Evolutionary conservation across 371 early-diverging fungal genomes (phyloP).

Genomic region (Rhizopus stolonifer): DNA sequence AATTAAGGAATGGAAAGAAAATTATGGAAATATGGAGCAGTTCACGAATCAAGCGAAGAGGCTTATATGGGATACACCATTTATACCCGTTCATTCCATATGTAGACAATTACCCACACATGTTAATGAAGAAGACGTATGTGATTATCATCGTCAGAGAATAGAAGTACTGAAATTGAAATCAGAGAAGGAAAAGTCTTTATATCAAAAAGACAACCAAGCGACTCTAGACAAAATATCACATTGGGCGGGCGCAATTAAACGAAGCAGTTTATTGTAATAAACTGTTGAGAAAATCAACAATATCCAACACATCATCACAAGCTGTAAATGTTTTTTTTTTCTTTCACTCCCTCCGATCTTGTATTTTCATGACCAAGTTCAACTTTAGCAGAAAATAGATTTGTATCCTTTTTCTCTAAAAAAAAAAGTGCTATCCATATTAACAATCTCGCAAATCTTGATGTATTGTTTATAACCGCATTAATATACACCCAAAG

Average conservation of each 20-base stretch:
- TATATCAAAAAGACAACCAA: slow-evolving; percentile 3
- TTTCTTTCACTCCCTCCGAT: too few species aligned
- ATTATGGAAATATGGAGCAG: neutral
- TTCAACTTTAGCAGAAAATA: too few species aligned
- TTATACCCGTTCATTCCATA: slow-evolving; percentile 6
- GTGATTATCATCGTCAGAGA: slow-evolving; percentile 16
- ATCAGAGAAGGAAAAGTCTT: neutral
- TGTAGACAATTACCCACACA: slow-evolving; percentile 18
- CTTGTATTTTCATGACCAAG: too few species aligned
- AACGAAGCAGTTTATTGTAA: slow-evolving; percentile 2
- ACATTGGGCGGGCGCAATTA: slow-evolving; percentile 10
- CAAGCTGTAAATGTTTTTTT: too few species aligned
- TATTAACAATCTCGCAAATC: too few species aligned
- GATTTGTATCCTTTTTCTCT: too few species aligned
- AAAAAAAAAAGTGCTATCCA: too few species aligned
- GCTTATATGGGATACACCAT: slow-evolving; percentile 16
- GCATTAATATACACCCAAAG: too few species aligned
- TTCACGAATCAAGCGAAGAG: slow-evolving; percentile 9
- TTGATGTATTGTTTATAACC: too few species aligned
- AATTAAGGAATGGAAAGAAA: slow-evolving; percentile 1
- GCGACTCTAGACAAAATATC: slow-evolving; percentile 13
- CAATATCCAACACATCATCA: neutral
- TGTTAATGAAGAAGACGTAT: slow-evolving; percentile 6
- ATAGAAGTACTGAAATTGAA: neutral
- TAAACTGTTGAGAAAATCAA: neutral